A percentile compares a stretch with the other conserved stretches of the same genome.
phyloP scores from a whole-genome alignment of 805 yeast species.

The Starmerella apicola region DNA sequence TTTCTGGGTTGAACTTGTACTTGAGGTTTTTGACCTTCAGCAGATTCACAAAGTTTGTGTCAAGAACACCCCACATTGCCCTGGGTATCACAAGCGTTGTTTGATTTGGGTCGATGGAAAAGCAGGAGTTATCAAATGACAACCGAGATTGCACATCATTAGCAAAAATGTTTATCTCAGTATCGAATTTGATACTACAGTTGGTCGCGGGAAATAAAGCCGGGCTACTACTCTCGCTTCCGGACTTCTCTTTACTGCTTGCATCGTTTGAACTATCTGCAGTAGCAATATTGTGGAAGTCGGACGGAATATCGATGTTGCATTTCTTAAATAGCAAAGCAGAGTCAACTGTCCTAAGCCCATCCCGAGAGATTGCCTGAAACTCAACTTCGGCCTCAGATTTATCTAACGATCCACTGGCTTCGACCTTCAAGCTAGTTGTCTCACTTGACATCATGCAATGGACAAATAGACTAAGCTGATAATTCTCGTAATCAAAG shows the following conservation, averaged over 20 bases:
- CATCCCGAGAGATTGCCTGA: conserved; percentile 1
- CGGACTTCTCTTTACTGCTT: too few species aligned
- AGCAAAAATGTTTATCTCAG: not conserved
- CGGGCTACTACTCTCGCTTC: too few species aligned
- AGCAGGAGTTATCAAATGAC: not conserved
- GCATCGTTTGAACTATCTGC: too few species aligned
- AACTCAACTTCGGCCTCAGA: not conserved
- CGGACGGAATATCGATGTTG: not conserved
- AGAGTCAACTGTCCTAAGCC: conserved; percentile 2
- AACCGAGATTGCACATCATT: not conserved
- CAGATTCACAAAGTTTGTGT: not conserved
- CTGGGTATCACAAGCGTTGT: too few species aligned
- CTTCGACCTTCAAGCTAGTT: not conserved
- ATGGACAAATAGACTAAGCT: not conserved
- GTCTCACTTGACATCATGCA: not conserved
- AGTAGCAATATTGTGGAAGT: too few species aligned
- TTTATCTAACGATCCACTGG: not conserved
- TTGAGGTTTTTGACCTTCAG: not conserved
- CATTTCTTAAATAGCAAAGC: not conserved
- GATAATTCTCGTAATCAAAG: not conserved
- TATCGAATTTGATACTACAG: not conserved
- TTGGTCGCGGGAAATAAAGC: conserved; percentile 1
- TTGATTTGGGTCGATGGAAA: not conserved
- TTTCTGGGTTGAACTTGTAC: not conserved
- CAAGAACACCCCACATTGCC: not conserved